Evolutionary conservation across 768 basidiomycete species (phyloP).

Genomic region (Suillus tomentosus): DNA sequence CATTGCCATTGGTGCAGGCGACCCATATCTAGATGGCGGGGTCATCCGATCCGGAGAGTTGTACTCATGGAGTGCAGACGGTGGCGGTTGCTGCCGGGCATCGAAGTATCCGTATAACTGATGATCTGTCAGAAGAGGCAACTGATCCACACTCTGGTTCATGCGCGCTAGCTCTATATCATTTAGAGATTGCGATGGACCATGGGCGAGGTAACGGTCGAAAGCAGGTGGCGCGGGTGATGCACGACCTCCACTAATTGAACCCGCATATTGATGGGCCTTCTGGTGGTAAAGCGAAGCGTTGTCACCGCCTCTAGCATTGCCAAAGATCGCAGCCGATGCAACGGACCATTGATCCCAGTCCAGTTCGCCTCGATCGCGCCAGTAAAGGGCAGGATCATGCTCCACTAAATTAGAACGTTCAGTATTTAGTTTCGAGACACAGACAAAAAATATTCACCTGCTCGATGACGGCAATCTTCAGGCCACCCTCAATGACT

Average conservation of each 20-base stretch:
- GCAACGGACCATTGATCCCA: constrained; percentile 84
- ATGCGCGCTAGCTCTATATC: constrained; percentile 60
- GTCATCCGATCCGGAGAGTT: constrained; percentile 20
- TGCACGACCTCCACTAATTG: constrained; percentile 35
- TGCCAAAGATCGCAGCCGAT: constrained; percentile 53
- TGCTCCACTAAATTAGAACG: constrained; percentile 58
- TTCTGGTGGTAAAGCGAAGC: constrained; percentile 44
- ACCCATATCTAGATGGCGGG: constrained; percentile 30
- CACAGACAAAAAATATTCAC: constrained; percentile 33
- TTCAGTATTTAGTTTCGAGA: constrained; percentile 7
- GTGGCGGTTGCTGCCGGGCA: constrained; percentile 13
- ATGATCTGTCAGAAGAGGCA: constrained; percentile 54
- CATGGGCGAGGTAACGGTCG: constrained; percentile 58
- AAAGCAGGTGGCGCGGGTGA: constrained; percentile 50
- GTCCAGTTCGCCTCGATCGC: constrained; percentile 83
- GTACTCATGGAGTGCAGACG: constrained; percentile 31
- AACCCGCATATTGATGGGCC: constrained; percentile 41
- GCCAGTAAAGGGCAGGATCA: constrained; percentile 74
- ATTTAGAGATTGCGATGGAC: constrained; percentile 37
- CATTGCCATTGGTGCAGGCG: constrained; percentile 38
- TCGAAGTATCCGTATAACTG: constrained; percentile 21
- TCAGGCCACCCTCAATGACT: constrained; percentile 76
- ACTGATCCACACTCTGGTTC: constrained; percentile 51
- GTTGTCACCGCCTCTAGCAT: constrained; percentile 33
- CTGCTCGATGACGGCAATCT: constrained; percentile 81